A percentile compares a stretch with the other conserved stretches of the same genome.
phyloP scores from a whole-genome alignment of 2,329 filamentous ascomycete genomes.

The Septoria linicola region DNA sequence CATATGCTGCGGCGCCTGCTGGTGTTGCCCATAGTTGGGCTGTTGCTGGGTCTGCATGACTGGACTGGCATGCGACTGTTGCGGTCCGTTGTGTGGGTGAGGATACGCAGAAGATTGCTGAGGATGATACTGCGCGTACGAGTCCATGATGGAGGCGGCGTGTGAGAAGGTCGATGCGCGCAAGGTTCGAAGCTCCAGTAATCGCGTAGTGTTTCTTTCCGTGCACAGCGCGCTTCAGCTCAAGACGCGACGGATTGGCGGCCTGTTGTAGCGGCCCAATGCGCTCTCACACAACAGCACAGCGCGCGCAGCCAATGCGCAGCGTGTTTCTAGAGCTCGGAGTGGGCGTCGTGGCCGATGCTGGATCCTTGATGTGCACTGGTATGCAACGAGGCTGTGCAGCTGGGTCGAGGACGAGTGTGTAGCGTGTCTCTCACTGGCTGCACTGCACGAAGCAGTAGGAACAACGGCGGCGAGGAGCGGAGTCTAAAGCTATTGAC shows the following conservation, averaged over 20 bases:
- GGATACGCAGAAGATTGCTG: slow-evolving; percentile 42
- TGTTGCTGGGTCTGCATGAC: slow-evolving; percentile 72
- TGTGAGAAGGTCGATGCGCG: slow-evolving; percentile 17
- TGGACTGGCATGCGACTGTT: slow-evolving; percentile 67
- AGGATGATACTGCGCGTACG: slow-evolving; percentile 50
- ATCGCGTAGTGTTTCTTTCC: slow-evolving; percentile 13
- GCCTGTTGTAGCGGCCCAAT: slow-evolving; percentile 29
- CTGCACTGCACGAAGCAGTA: slow-evolving; percentile 23
- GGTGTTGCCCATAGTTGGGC: slow-evolving; percentile 54
- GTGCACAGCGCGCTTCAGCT: slow-evolving; percentile 20
- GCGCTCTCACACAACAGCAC: slow-evolving; percentile 12
- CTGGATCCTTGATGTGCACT: slow-evolving; percentile 1
- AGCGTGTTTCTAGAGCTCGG: background rate
- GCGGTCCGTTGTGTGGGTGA: slow-evolving; percentile 48
- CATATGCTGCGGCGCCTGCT: slow-evolving; percentile 59
- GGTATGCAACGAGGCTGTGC: slow-evolving; percentile 21
- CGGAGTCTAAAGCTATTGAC: slow-evolving; percentile 27
- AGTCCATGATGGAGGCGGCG: slow-evolving; percentile 43
- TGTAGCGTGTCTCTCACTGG: slow-evolving; percentile 25
- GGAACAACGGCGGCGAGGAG: slow-evolving; percentile 22
- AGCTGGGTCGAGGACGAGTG: slow-evolving; percentile 18
- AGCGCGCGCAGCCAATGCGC: slow-evolving; percentile 7
- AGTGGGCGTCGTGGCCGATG: slow-evolving; percentile 3
- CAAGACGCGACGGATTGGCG: slow-evolving; percentile 24
- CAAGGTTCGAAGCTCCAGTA: slow-evolving; percentile 25